phyloP scores from a whole-genome alignment of 2,329 filamentous ascomycete species.

The Fusarium pseudoanthophilum region DNA sequence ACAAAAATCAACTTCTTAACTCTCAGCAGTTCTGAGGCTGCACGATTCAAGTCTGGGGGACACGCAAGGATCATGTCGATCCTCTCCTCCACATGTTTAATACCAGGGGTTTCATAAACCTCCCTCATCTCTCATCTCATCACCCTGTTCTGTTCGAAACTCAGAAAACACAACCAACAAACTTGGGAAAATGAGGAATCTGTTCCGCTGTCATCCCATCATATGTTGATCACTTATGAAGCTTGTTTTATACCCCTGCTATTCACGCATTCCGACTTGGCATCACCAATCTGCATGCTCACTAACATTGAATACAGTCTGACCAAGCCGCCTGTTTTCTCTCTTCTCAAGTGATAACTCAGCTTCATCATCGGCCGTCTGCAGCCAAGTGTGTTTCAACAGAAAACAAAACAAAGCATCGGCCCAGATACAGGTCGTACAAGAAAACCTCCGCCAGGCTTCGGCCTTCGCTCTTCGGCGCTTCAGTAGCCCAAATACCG shows the following conservation, averaged over 20 bases:
- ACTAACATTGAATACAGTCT: not conserved
- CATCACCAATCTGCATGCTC: not conserved
- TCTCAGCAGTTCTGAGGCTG: not conserved
- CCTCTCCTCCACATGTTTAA: slow-evolving; percentile 24
- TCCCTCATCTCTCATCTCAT: slow-evolving; percentile 6
- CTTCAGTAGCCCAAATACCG: slow-evolving; percentile 9
- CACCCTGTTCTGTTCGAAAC: not conserved
- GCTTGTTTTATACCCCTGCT: not conserved
- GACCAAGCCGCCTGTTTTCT: not conserved
- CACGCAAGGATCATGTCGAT: slow-evolving; percentile 39
- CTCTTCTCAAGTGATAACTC: not conserved
- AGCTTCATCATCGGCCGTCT: not conserved
- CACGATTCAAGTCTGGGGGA: not conserved
- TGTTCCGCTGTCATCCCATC: slow-evolving; percentile 40
- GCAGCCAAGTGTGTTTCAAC: not conserved
- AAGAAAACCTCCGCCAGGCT: not conserved
- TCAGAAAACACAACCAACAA: not conserved
- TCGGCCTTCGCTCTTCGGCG: not conserved
- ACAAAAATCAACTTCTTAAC: not conserved
- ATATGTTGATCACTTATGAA: not conserved
- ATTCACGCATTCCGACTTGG: not conserved
- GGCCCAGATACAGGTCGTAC: not conserved
- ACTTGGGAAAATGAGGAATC: slow-evolving; percentile 6
- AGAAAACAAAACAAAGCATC: slow-evolving; percentile 2
- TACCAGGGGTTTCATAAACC: slow-evolving; percentile 20